Conservation (phyloP, 2,329 filamentous ascomycete species). For the Tolypocladium album region DNA sequence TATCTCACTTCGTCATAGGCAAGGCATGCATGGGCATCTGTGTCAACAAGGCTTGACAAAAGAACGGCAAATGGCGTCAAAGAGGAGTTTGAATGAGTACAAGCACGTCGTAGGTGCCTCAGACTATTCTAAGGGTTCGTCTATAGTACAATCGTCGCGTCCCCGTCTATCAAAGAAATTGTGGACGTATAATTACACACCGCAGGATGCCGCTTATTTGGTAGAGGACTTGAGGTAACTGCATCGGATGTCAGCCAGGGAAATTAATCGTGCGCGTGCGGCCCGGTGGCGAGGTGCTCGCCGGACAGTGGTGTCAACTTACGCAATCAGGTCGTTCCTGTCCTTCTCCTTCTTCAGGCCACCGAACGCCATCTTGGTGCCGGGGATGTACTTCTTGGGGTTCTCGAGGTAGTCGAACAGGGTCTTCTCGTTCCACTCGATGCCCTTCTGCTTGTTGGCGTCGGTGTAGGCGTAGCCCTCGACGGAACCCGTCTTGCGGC, state of each 20-base stretch:
- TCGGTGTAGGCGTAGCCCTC: conserved; percentile 96
- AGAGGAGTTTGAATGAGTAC: conserved; percentile 24
- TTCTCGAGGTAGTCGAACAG: conserved; percentile 99
- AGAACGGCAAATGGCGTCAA: conserved; percentile 3
- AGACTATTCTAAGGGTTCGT: conserved; percentile 24
- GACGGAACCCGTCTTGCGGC: conserved; percentile 85
- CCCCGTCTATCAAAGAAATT: conserved; percentile 21
- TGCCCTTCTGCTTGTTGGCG: conserved; percentile 96
- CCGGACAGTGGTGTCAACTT: conserved; percentile 29
- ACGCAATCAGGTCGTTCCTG: conserved; percentile 97
- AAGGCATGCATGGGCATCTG: too few relatives aligned
- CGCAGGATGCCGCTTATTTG: conserved; percentile 40
- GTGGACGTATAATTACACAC: conserved; percentile 21
- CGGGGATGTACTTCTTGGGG: conserved; percentile 99
- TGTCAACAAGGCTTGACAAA: neutral
- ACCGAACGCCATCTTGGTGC: conserved; percentile 99
- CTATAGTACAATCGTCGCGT: conserved; percentile 27
- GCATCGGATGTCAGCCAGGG: conserved; percentile 14
- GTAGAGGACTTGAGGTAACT: conserved; percentile 62
- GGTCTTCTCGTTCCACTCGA: conserved; percentile 77
- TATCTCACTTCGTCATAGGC: neutral
- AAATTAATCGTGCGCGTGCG: neutral
- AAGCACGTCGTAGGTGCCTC: conserved; percentile 18
- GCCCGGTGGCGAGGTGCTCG: too few relatives aligned
- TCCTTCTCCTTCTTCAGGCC: conserved; percentile 99